Base-by-base conservation (phyloP, 208 protist species). In the Acanthamoeba triangularis region DNA sequence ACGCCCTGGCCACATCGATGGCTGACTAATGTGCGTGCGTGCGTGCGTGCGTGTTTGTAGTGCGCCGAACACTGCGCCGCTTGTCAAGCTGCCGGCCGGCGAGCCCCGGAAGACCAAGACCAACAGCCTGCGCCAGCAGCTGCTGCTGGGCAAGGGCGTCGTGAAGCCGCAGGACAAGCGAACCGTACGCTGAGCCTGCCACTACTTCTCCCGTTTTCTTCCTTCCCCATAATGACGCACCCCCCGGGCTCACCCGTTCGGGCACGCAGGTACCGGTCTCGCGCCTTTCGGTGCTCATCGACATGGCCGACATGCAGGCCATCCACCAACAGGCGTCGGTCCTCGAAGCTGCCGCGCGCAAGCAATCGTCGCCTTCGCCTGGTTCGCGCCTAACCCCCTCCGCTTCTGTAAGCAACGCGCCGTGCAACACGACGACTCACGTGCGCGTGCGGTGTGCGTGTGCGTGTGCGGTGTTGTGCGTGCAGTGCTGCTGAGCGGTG, bases 231-330 rank as follows among this genome's bases (percentile, higher is more conserved):
- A 1, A 10, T 61, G 54, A 2, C 4, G 2, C 54, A 10, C 41
- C 3, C 41, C 56, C 20, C 56, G 8, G 56, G 20, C 56, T 61
- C 23, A 61, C 56, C 13, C 56, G 56, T 25, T 28, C 56, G 23
- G 20, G 16, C 30, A 76, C 69, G 35, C 69, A 80, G 69, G 69
- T 80, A 16, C 69, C 69, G 35, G 69, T 80, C 69, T 80, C 69
- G 37, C 69, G 69, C 30, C 69, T 80, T 0, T 80, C 69, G 69
- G 69, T 80, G 69, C 69, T 80, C 25, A 80, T 80, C 69, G 69
- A 80, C 37, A 35, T 80, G 69, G 69, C 69, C 8, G 69, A 80
- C 37, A 11, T 80, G 30, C 69, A 80, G 69, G 69, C 30, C 30
- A 47, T 49, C 35, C 16, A 80, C 37, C 69, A 41, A 30, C 61